Percentiles rank a stretch among this genome's conserved stretches.
These are phyloP conservation scores for Citrus mangshanensis DNA, from an alignment of 345 rosid species.

Conservation along the genomic window DNA sequence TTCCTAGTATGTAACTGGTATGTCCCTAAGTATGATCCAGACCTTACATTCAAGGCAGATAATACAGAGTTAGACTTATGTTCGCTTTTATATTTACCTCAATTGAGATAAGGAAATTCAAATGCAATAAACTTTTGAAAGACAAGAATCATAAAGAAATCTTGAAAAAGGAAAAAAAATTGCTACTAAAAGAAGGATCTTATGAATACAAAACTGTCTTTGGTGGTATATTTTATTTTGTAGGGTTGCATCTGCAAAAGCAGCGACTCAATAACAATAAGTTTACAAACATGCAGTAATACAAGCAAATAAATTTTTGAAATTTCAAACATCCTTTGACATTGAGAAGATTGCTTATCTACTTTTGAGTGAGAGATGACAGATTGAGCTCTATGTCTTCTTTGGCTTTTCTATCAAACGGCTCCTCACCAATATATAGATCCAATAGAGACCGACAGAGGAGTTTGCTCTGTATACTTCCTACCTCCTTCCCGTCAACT, in stretches of 20 bases:
- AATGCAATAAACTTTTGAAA: not conserved
- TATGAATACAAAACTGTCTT: not conserved
- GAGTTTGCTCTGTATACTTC: slow-evolving; percentile 75
- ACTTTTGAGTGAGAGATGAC: slow-evolving; percentile 41
- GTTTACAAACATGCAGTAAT: not conserved
- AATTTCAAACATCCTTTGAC: not conserved
- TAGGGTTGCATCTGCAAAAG: not conserved
- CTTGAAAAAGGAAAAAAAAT: too few relatives aligned
- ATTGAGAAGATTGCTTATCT: slow-evolving; percentile 1
- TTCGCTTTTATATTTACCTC: not conserved
- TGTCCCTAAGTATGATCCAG: not conserved
- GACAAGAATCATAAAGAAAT: not conserved
- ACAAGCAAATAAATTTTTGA: not conserved
- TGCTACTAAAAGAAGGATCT: not conserved
- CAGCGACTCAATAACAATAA: not conserved
- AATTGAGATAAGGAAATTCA: not conserved
- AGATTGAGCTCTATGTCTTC: slow-evolving; percentile 60
- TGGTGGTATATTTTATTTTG: not conserved
- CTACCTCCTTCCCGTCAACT: slow-evolving; percentile 82
- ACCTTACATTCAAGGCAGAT: not conserved
- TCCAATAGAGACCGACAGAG: slow-evolving; percentile 73
- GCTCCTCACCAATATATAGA: slow-evolving; percentile 78
- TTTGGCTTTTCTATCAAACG: slow-evolving; percentile 70
- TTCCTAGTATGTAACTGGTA: not conserved
- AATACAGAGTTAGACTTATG: not conserved